phyloP scores from a whole-genome alignment of 768 basidiomycete genomes.

The Hygrophoropsis aurantiaca region DNA sequence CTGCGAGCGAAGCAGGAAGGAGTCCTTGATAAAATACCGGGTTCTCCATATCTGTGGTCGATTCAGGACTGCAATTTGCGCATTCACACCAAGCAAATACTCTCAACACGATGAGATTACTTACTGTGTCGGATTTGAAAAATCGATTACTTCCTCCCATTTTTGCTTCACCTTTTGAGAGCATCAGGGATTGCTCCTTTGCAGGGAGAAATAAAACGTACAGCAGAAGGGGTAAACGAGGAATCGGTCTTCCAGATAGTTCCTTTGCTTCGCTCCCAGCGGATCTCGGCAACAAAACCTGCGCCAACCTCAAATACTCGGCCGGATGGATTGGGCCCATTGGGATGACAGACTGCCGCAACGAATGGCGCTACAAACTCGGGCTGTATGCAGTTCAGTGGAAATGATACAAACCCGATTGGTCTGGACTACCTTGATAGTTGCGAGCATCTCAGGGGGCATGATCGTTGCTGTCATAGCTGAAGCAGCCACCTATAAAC shows the following conservation, averaged over 20 bases:
- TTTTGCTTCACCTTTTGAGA: conserved; percentile 67
- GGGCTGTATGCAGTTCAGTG: conserved; percentile 42
- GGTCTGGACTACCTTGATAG: conserved; percentile 56
- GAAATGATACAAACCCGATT: neutral
- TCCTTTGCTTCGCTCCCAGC: conserved; percentile 92
- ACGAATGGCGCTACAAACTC: conserved; percentile 94
- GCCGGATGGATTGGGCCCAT: conserved; percentile 76
- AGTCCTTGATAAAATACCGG: conserved; percentile 41
- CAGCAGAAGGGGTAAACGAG: conserved; percentile 93
- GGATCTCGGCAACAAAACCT: conserved; percentile 86
- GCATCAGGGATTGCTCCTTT: too few species aligned
- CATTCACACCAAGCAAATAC: neutral
- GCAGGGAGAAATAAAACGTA: conserved; percentile 35
- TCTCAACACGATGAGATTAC: conserved; percentile 22
- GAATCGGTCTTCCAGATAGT: conserved; percentile 86
- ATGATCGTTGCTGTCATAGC: conserved; percentile 95
- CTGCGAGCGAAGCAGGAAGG: neutral
- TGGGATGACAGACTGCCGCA: conserved; percentile 80
- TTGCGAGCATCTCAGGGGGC: conserved; percentile 92
- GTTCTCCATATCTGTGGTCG: conserved; percentile 61
- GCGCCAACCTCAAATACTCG: conserved; percentile 92
- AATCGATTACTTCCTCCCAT: conserved; percentile 83
- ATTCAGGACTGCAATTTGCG: conserved; percentile 53
- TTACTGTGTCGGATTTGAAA: conserved; percentile 67
- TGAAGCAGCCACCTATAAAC: conserved; percentile 82